Evolutionary conservation across 1,139 yeast species (phyloP).

Genomic region (Hyphopichia fennica): DNA sequence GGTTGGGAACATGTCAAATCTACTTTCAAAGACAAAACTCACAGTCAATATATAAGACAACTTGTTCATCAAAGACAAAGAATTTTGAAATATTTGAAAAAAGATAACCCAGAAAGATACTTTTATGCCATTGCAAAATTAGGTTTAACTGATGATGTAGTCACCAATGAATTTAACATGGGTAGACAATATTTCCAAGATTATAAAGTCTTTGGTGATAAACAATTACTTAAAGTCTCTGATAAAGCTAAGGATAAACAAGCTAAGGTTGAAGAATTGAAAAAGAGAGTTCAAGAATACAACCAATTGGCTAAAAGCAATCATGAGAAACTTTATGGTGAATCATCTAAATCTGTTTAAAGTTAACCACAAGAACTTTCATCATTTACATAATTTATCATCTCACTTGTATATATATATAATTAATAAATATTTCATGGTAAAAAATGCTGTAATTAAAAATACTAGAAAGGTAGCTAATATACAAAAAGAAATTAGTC

Average conservation of each 20-base stretch:
- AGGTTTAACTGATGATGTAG: conserved; percentile 81
- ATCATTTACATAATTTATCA: background rate
- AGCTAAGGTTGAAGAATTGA: conserved; percentile 33
- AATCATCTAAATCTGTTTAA: background rate
- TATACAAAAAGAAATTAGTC: too few relatives aligned
- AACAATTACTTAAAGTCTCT: conserved; percentile 41
- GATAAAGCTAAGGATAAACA: conserved; percentile 42
- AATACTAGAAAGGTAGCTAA: too few relatives aligned
- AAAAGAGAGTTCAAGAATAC: conserved; percentile 42
- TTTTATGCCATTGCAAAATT: conserved; percentile 83
- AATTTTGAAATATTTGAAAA: conserved; percentile 76
- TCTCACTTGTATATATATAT: background rate
- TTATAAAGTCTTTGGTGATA: conserved; percentile 77
- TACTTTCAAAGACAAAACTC: conserved; percentile 70
- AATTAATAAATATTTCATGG: background rate
- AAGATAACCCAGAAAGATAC: conserved; percentile 76
- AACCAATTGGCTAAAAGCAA: conserved; percentile 43
- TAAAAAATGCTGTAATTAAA: too few relatives aligned
- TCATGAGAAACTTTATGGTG: conserved; percentile 22
- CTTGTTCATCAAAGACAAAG: conserved; percentile 88
- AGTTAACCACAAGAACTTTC: background rate
- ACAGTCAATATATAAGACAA: conserved; percentile 71
- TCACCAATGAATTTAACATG: conserved; percentile 80
- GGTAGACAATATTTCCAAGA: conserved; percentile 83
- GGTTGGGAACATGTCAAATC: conserved; percentile 74